phyloP scores from a whole-genome alignment of 331 rosid species.

The Phaseolus coccineus region DNA sequence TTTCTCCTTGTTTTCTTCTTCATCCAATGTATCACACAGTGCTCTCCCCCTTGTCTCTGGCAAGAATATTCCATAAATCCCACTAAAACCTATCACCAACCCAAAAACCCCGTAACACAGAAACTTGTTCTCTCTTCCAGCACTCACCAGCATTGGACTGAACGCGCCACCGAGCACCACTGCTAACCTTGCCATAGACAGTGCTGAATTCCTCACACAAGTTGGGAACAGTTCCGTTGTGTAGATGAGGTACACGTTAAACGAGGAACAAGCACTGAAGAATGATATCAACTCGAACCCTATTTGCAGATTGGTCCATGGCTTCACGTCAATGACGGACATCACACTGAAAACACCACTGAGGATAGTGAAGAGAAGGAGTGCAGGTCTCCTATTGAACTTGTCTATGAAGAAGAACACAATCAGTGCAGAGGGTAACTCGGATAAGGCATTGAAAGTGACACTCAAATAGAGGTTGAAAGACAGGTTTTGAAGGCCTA shows the following conservation, averaged over 20 bases:
- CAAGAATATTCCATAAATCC: conserved; percentile 58
- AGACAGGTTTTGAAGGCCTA: conserved; percentile 58
- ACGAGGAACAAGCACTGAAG: conserved; percentile 59
- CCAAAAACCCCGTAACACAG: conserved; percentile 74
- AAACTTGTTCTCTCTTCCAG: conserved; percentile 52
- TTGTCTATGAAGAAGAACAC: conserved; percentile 51
- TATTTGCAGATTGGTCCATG: conserved; percentile 41
- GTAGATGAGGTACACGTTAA: conserved; percentile 54
- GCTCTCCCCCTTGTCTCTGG: conserved; percentile 70
- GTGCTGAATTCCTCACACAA: conserved; percentile 68
- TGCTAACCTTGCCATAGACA: conserved; percentile 73
- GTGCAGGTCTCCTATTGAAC: conserved; percentile 52
- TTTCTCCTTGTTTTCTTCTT: conserved; percentile 55
- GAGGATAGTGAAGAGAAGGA: conserved; percentile 39
- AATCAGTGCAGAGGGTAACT: conserved; percentile 61
- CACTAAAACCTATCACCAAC: conserved; percentile 53
- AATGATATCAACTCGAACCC: conserved; percentile 64
- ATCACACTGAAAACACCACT: conserved; percentile 64
- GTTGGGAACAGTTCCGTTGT: conserved; percentile 75
- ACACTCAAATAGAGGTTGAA: conserved; percentile 65
- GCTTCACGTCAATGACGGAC: conserved; percentile 40
- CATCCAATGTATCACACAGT: conserved; percentile 70
- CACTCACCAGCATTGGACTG: conserved; percentile 61
- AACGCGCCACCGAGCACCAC: conserved; percentile 72
- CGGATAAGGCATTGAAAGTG: conserved; percentile 69